Conservation (phyloP, 148 eudicot genomes). For the Camellia sinensis region DNA sequence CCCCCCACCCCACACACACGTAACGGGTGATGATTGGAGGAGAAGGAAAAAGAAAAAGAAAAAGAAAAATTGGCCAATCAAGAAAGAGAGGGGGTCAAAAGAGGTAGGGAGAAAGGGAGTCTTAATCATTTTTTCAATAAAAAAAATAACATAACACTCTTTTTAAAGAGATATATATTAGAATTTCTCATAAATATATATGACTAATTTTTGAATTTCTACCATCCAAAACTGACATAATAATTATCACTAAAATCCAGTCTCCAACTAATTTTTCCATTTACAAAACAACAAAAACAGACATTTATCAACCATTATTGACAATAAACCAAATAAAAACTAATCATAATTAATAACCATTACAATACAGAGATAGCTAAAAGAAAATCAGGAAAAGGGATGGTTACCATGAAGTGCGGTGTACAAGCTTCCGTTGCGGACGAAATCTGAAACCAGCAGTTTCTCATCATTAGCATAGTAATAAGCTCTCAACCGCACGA, state of each 20-base stretch:
- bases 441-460: constrained; percentile 74
- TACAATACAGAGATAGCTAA: too few relatives aligned
- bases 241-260: background rate
- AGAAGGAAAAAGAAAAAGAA: too few relatives aligned
- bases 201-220: too few relatives aligned
- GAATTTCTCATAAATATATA: too few relatives aligned
- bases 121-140: too few relatives aligned
- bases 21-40: too few relatives aligned
- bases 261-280: background rate
- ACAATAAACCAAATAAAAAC: background rate
- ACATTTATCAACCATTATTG: background rate
- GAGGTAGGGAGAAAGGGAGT: too few relatives aligned
- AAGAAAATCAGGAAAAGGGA: background rate
- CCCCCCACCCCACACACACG: too few relatives aligned
- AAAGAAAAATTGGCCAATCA: too few relatives aligned
- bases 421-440: constrained; percentile 78
- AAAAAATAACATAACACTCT: too few relatives aligned
- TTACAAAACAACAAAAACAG: background rate
- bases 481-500: constrained; percentile 82
- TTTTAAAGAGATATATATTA: too few relatives aligned
- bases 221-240: background rate
- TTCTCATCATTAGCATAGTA: constrained; percentile 90
- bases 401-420: constrained; percentile 74
- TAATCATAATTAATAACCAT: background rate
- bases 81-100: too few relatives aligned